These are phyloP conservation scores for Microdochium nivale DNA, from an alignment of 2,329 filamentous ascomycete genomes.

Conservation along the genomic window DNA sequence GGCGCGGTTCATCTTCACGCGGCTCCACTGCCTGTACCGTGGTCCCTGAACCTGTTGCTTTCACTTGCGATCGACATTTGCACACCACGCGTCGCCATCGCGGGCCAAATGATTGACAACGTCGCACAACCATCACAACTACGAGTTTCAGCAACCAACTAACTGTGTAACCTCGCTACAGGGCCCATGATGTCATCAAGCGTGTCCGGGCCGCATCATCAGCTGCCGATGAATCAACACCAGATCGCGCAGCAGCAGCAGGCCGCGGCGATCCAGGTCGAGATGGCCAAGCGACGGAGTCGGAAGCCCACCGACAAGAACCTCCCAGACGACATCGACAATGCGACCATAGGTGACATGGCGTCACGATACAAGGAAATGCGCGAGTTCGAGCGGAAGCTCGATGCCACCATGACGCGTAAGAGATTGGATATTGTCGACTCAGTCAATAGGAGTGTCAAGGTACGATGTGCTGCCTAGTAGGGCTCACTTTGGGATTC, in stretches of 20 bases:
- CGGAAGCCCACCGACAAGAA: conserved; percentile 92
- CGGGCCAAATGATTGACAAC: not conserved
- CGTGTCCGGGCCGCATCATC: conserved; percentile 29
- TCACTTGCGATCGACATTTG: not conserved
- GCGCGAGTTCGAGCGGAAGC: conserved; percentile 74
- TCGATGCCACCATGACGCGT: conserved; percentile 89
- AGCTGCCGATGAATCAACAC: conserved; percentile 42
- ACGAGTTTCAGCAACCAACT: conserved; percentile 3
- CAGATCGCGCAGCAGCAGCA: conserved; percentile 44
- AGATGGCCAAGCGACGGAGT: conserved; percentile 70
- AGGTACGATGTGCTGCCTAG: conserved; percentile 35
- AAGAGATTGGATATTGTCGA: conserved; percentile 90
- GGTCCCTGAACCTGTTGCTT: not conserved
- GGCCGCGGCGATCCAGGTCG: conserved; percentile 40
- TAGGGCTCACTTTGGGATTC: not conserved
- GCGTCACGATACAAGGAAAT: conserved; percentile 75
- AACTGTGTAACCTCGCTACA: conserved; percentile 15
- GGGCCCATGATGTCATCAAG: conserved; percentile 49
- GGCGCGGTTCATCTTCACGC: not conserved
- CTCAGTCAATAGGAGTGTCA: conserved; percentile 63
- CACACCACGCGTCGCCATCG: not conserved
- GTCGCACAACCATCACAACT: not conserved
- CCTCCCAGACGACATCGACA: conserved; percentile 82
- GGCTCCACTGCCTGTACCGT: not conserved
- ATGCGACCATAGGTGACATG: conserved; percentile 72